phyloP scores from a whole-genome alignment of 2,329 filamentous ascomycete species.

The Cladophialophora bantiana region DNA sequence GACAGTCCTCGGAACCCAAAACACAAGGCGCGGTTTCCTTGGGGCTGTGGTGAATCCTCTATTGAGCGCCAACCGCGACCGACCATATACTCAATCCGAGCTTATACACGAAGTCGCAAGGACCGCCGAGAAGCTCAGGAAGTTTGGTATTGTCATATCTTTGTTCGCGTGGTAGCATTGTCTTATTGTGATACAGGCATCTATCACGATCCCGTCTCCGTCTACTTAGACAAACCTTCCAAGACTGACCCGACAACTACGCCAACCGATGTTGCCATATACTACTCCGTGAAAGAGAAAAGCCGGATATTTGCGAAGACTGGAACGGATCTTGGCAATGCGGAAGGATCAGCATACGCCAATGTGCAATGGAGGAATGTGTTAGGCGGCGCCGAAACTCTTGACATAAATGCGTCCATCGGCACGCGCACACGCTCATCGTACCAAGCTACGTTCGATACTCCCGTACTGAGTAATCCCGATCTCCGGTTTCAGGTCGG shows the following conservation, averaged over 20 bases:
- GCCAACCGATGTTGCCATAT: slow-evolving; percentile 80
- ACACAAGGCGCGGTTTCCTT: slow-evolving; percentile 85
- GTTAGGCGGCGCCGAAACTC: slow-evolving; percentile 88
- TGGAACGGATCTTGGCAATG: slow-evolving; percentile 91
- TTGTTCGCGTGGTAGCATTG: neutral
- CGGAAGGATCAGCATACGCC: slow-evolving; percentile 91
- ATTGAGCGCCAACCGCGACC: slow-evolving; percentile 70
- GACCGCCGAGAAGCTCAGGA: slow-evolving; percentile 75
- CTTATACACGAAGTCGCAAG: slow-evolving; percentile 75
- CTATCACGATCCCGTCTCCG: slow-evolving; percentile 80
- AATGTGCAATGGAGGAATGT: slow-evolving; percentile 89
- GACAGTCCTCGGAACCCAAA: slow-evolving; percentile 78
- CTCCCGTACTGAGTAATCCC: slow-evolving; percentile 83
- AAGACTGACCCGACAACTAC: slow-evolving; percentile 72
- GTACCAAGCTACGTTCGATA: slow-evolving; percentile 84
- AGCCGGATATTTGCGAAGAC: slow-evolving; percentile 88
- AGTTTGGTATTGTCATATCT: slow-evolving; percentile 69
- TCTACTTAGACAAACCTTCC: slow-evolving; percentile 80
- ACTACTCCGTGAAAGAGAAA: slow-evolving; percentile 78
- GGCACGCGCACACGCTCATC: slow-evolving; percentile 91
- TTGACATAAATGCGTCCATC: slow-evolving; percentile 84
- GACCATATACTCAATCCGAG: slow-evolving; percentile 78
- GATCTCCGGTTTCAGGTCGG: slow-evolving; percentile 80
- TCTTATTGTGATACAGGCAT: slow-evolving; percentile 66
- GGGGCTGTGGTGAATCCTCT: slow-evolving; percentile 80